Evolutionary conservation across 2,329 filamentous ascomycete genomes (phyloP).

Genomic region (Coleophoma cylindrospora): DNA sequence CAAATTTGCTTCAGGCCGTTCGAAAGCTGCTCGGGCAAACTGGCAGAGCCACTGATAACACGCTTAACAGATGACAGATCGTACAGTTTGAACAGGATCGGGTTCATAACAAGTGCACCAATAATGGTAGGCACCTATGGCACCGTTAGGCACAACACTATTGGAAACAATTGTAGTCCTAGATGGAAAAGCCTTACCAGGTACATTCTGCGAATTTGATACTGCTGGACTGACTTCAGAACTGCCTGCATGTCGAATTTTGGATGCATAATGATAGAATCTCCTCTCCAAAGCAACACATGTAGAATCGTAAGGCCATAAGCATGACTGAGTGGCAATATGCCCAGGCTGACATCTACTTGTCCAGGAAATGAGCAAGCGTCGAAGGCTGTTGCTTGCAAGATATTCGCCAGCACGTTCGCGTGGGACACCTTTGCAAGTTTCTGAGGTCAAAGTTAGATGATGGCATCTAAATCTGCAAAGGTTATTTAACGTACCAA

Average conservation of each 20-base stretch:
- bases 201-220: constrained; percentile 1
- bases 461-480: neutral
- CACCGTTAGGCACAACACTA: neutral
- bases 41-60: constrained; percentile 1
- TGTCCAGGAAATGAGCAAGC: neutral
- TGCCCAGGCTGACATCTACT: constrained; percentile 46
- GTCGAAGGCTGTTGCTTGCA: constrained; percentile 52
- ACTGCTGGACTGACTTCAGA: constrained; percentile 45
- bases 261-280: constrained; percentile 63
- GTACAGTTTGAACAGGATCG: neutral
- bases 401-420: constrained; percentile 72
- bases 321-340: constrained; percentile 78
- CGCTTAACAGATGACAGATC: neutral
- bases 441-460: constrained; percentile 45
- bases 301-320: constrained; percentile 61
- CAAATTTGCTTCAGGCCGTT: constrained; percentile 50
- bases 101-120: constrained; percentile 1
- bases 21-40: neutral
- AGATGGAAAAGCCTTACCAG: neutral
- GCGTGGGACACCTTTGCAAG: constrained; percentile 77
- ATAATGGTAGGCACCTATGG: constrained; percentile 1
- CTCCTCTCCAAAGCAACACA: constrained; percentile 53
- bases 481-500: constrained; percentile 45
- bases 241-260: constrained; percentile 66
- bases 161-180: neutral